Evolutionary conservation across 345 rosid species (phyloP), one percentile per base, ranked within the genome.

Genomic region (Acer negundo): DNA sequence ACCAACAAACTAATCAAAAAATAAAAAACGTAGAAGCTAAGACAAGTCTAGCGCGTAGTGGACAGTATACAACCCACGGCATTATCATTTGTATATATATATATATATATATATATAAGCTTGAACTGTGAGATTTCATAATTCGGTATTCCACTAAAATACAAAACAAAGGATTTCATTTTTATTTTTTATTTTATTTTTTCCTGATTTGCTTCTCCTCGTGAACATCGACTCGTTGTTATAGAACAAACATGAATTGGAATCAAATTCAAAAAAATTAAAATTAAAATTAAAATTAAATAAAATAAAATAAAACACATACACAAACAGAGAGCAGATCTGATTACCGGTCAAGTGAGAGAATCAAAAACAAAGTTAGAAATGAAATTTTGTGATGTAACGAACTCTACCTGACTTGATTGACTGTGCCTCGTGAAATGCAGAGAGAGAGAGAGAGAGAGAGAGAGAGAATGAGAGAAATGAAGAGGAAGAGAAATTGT

Each of bases 151-250:
- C 10, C 28, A 51, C 26, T 23, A 59, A 72, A 81, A 31, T 10
- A 70, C 77, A 49, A 83, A 83, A 67, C 23, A 49, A 46, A 64
- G 73, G 40, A 76, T 56, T 47, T 40, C 11, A 35, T 35, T 35
- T 35, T 35, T 35, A 31, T 31, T 31, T 31, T 31, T 3, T 2
- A 3, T 31, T 31, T 4, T 31, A 35, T 35, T 35, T 10, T 66
- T 20, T 59, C 63, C 12, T 20, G 24, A 59, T 7, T 22, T 22
- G 63, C 24, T 59, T 22, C 26, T 40, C 78, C 69, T 79, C 63
- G 80, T 20, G 69, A 69, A 16, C 15, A 83, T 85, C 90, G 85
- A 83, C 42, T 47, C 0, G 76, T 46, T 70, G 17, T 38, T 46
- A 71, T 62, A 10, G 68, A 82, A 49, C 76, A 62, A 75, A 77